A percentile compares a stretch with the other conserved stretches of the same genome.
These are phyloP conservation scores for Candida adriatica DNA, from an alignment of 805 yeast genomes.

Conservation along the genomic window DNA sequence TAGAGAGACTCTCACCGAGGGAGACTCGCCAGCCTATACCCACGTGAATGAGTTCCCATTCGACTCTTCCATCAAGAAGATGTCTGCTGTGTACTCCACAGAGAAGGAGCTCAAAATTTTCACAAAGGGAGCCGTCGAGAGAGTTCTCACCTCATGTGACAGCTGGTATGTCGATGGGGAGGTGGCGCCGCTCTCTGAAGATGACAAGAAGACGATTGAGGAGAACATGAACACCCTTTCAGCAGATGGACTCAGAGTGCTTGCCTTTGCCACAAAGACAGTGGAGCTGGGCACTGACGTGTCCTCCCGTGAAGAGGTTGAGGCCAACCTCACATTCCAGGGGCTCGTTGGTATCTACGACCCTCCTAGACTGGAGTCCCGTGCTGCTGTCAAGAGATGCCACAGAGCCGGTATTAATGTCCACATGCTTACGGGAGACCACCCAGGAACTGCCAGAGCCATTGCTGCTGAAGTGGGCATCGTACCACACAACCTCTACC, in stretches of 20 bases:
- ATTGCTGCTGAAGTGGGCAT: conserved; percentile 81
- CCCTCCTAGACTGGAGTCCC: conserved; percentile 70
- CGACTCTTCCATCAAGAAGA: conserved; percentile 66
- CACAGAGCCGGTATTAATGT: conserved; percentile 73
- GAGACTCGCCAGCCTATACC: conserved; percentile 18
- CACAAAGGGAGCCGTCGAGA: conserved; percentile 75
- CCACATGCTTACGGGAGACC: conserved; percentile 80
- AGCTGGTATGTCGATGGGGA: conserved; percentile 39
- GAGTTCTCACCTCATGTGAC: conserved; percentile 50
- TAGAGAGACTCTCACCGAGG: conserved; percentile 38
- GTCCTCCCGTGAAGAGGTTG: conserved; percentile 40
- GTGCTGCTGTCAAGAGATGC: conserved; percentile 56
- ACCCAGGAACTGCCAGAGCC: conserved; percentile 70
- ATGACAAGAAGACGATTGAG: conserved; percentile 37
- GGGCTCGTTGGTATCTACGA: conserved; percentile 77
- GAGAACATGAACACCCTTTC: conserved; percentile 53
- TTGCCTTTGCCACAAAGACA: conserved; percentile 55
- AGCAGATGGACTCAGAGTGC: conserved; percentile 61
- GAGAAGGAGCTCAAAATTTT: conserved; percentile 29
- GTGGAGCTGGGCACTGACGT: conserved; percentile 25
- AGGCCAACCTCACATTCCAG: conserved; percentile 45
- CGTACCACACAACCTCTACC: conserved; percentile 52
- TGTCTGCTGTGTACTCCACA: conserved; percentile 53
- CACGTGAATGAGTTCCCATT: conserved; percentile 65
- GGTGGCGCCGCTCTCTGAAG: conserved; percentile 31